A percentile compares a stretch with the other conserved stretches of the same genome.
phyloP scores from a whole-genome alignment of 1,139 yeast species.

The Candida frijolesensis region DNA sequence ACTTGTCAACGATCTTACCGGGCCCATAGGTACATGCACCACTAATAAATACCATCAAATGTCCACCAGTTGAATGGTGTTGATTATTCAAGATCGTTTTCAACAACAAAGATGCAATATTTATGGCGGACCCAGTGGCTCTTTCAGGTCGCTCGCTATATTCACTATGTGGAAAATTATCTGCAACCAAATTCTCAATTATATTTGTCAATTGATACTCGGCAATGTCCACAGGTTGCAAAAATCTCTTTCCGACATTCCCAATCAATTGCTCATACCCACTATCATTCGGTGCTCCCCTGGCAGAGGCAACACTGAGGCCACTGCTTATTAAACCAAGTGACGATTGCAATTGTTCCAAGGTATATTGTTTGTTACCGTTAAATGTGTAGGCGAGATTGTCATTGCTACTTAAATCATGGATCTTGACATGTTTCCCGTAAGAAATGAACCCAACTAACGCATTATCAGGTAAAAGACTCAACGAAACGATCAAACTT shows the following conservation, averaged over 20 bases:
- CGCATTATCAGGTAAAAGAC: conserved; percentile 62
- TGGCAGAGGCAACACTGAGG: conserved; percentile 21
- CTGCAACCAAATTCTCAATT: conserved; percentile 54
- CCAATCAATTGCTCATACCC: conserved; percentile 24
- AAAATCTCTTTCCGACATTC: conserved; percentile 35
- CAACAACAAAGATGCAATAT: conserved; percentile 57
- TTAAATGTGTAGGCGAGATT: conserved; percentile 48
- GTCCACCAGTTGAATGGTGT: conserved; percentile 56
- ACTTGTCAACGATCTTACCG: conserved; percentile 51
- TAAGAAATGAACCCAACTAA: conserved; percentile 59
- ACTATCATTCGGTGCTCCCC: conserved; percentile 3
- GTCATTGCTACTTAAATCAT: conserved; percentile 49
- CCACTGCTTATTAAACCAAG: conserved; percentile 55
- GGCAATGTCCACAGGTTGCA: conserved; percentile 51
- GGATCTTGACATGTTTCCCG: conserved; percentile 68
- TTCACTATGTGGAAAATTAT: conserved; percentile 51
- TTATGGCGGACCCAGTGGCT: conserved; percentile 68
- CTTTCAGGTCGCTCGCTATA: conserved; percentile 55
- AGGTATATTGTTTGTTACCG: conserved; percentile 57
- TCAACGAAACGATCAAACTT: conserved; percentile 52
- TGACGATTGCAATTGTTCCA: conserved; percentile 51
- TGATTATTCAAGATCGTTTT: conserved; percentile 39
- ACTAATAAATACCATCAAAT: conserved; percentile 59
- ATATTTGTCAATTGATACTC: conserved; percentile 59
- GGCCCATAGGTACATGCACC: conserved; percentile 65